Percentiles rank a stretch among this genome's conserved stretches.
phyloP scores from a whole-genome alignment of 2,329 filamentous ascomycete species.

The Sporothrix sp. region DNA sequence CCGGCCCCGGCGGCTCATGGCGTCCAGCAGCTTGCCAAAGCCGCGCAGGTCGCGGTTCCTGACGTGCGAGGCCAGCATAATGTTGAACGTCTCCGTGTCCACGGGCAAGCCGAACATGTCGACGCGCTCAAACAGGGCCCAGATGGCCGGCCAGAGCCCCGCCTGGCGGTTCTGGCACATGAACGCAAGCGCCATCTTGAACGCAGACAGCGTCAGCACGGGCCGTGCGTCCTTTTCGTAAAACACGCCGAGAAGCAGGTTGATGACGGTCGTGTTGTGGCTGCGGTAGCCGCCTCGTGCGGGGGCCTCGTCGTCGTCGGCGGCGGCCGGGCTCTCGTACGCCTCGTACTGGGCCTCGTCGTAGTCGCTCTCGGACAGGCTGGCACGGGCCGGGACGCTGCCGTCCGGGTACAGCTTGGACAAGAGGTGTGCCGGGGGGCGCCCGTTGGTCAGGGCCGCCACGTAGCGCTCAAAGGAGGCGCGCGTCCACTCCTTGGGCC shows the following conservation, averaged over 20 bases:
- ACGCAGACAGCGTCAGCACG: conserved; percentile 29
- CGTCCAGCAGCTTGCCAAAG: conserved; percentile 32
- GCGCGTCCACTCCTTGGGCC: conserved; percentile 33
- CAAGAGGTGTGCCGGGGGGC: conserved; percentile 26
- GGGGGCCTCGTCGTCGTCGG: conserved; percentile 9
- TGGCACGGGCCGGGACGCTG: no score
- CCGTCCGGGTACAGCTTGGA: conserved; percentile 29
- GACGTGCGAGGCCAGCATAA: conserved; percentile 34
- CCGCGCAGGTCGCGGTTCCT: conserved; percentile 31
- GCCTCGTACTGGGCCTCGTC: no score
- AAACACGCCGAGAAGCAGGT: conserved; percentile 32
- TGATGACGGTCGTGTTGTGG: conserved; percentile 30
- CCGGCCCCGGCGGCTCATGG: conserved; percentile 33
- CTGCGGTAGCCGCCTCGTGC: conserved; percentile 4
- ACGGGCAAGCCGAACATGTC: conserved; percentile 30
- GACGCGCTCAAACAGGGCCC: conserved; percentile 29
- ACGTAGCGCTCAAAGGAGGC: conserved; percentile 35
- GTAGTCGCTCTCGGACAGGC: no score
- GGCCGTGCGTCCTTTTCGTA: conserved; percentile 25
- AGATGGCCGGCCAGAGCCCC: conserved; percentile 21
- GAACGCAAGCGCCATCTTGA: conserved; percentile 37
- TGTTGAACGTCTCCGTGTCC: conserved; percentile 39
- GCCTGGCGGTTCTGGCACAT: conserved; percentile 25
- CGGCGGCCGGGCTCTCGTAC: no score
- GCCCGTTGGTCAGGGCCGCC: conserved; percentile 30